Base-by-base conservation (phyloP, 2,329 filamentous ascomycete genomes). In the Setomelanomma holmii region DNA sequence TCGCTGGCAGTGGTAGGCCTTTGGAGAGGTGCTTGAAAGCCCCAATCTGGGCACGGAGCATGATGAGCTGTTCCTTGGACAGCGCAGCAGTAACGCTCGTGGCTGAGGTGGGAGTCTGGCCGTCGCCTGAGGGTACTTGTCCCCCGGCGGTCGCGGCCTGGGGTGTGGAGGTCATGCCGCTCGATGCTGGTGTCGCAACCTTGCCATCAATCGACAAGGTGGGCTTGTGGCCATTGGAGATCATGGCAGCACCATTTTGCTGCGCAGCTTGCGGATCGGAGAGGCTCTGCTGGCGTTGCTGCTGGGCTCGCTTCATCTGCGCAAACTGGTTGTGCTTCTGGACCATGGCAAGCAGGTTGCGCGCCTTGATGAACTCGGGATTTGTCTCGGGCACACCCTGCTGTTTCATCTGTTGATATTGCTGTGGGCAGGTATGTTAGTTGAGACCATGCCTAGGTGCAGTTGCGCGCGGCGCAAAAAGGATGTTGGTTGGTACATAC, bases 21-120 rank as follows among this genome's bases (percentile, higher is more conserved):
- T 95, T 96, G 4, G 90, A 89, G 4, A 99, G 81, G 61, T 92
- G 83, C 76, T 96, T 96, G 77, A 97, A 98, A 0, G 93, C 93
- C 64, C 89, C 83, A 44, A 98, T 96, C 73, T 99, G 95, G 60
- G 90, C 88, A 54, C 91, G 84, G 8, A 99, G 79, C 38, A 90
- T 85, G 20, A 84, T 82, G 40, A 96, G 79, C 72, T 99, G 95
- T 50, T 95, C 89, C 20, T 84, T 83, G 16, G 63, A 59, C 60
- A 73, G 67, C 24, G 63, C 55, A 14, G 61, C 60, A 7, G 61
- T 52, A 14, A 54, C 54, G 43, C 59, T 49, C 1, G 64, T 63
- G 12, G 71, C 66, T 5, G 71, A 72, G 4, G 66, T 71, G 1
- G 67, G 64, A 7, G 72, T 72, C 49, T 72, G 68, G 2, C 65